A percentile compares a stretch with the other conserved stretches of the same genome.
Evolutionary conservation across 768 basidiomycete species (phyloP).

Genomic region (Pholiota molesta): DNA sequence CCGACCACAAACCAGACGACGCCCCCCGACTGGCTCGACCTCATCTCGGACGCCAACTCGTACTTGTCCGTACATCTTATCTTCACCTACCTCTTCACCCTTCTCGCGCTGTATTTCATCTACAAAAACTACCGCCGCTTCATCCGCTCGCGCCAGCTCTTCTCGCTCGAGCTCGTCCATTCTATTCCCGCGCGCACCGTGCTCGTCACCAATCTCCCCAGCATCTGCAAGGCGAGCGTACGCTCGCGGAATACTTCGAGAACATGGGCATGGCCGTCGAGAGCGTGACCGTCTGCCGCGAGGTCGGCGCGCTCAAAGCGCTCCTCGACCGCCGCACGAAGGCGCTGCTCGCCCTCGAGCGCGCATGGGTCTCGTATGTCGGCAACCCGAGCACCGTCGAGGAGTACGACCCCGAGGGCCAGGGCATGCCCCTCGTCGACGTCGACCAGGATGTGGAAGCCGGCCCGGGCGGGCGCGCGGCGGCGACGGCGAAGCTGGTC

Average conservation of each 20-base stretch:
- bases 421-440: slow-evolving; percentile 50
- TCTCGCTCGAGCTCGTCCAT: slow-evolving; percentile 92
- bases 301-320: slow-evolving; percentile 71
- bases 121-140: slow-evolving; percentile 90
- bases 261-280: slow-evolving; percentile 86
- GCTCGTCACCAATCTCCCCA: slow-evolving; percentile 83
- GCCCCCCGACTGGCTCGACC: slow-evolving; percentile 75
- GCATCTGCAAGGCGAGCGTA: slow-evolving; percentile 84
- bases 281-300: slow-evolving; percentile 87
- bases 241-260: slow-evolving; percentile 93
- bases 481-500: slow-evolving; percentile 50
- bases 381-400: slow-evolving; percentile 91
- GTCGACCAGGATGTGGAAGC: slow-evolving; percentile 46
- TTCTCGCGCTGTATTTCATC: slow-evolving; percentile 83
- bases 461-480: slow-evolving; percentile 36
- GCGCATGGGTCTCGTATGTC: slow-evolving; percentile 87
- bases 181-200: slow-evolving; percentile 94
- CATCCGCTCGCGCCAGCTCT: slow-evolving; percentile 89
- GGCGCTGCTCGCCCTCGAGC: slow-evolving; percentile 80
- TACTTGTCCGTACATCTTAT: slow-evolving; percentile 88
- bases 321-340: slow-evolving; percentile 80
- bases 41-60: slow-evolving; percentile 88
- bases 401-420: slow-evolving; percentile 76
- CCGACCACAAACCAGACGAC: slow-evolving; percentile 35
- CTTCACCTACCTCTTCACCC: slow-evolving; percentile 94